phyloP scores from a whole-genome alignment of 306 rosid species.

The Geum urbanum region DNA sequence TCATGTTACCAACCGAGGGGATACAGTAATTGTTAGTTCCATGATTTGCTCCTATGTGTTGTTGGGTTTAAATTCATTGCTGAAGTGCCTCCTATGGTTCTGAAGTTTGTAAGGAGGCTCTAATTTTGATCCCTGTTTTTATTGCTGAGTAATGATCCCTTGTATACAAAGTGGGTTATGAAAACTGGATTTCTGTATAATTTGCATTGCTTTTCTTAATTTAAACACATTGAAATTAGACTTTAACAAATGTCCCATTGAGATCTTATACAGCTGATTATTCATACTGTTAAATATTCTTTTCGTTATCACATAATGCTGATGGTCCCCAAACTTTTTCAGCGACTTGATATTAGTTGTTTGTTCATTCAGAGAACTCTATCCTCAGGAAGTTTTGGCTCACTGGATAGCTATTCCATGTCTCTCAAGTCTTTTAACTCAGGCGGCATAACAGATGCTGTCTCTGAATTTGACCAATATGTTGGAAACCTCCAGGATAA shows the following conservation, averaged over 20 bases:
- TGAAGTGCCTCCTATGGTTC: neutral
- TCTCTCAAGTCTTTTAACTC: slow-evolving; percentile 47
- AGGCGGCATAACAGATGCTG: slow-evolving; percentile 43
- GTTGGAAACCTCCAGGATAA: slow-evolving; percentile 35
- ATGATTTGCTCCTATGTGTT: neutral
- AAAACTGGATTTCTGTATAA: no score
- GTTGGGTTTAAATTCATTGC: neutral
- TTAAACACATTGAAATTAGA: no score
- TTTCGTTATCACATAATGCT: slow-evolving; percentile 14
- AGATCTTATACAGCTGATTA: no score
- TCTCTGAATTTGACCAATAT: slow-evolving; percentile 42
- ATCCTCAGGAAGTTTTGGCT: slow-evolving; percentile 50
- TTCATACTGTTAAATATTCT: neutral
- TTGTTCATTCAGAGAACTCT: slow-evolving; percentile 45
- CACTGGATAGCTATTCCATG: slow-evolving; percentile 44
- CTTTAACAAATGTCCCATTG: no score
- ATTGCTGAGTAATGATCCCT: neutral
- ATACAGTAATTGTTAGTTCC: neutral
- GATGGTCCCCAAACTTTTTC: slow-evolving; percentile 6
- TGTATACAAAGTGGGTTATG: no score
- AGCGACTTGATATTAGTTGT: slow-evolving; percentile 22
- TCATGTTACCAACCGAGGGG: neutral
- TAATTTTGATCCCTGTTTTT: neutral
- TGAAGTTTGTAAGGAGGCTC: neutral
- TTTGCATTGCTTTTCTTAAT: no score